Percentiles rank a stretch among this genome's conserved stretches.
Evolutionary conservation across 352 stramenopile genomes (phyloP).

Genomic region (Sclerospora graminicola): DNA sequence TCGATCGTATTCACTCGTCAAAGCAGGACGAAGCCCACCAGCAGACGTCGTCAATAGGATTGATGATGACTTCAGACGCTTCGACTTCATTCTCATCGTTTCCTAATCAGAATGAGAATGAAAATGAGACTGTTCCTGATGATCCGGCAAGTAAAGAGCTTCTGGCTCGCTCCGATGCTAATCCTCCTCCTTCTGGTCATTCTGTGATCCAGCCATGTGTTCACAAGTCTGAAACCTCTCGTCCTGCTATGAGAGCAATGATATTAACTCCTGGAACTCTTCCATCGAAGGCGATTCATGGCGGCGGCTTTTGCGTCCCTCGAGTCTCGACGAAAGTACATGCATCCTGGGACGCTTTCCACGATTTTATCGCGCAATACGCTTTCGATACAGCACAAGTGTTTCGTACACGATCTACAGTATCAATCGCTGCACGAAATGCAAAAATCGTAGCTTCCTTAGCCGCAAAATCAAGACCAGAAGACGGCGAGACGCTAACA

Average conservation of each 20-base stretch:
- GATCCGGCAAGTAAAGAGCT: too few relatives aligned
- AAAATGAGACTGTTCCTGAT: too few relatives aligned
- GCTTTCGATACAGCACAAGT: slow-evolving; percentile 44
- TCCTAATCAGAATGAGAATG: slow-evolving; percentile 1
- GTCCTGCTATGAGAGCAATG: slow-evolving; percentile 10
- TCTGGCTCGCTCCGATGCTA: too few relatives aligned
- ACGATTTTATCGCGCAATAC: slow-evolving; percentile 47
- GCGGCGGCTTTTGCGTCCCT: slow-evolving; percentile 21
- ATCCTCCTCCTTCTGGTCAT: not conserved
- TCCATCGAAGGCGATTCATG: slow-evolving; percentile 17
- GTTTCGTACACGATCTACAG: slow-evolving; percentile 66
- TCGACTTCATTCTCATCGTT: not conserved
- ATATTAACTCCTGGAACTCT: slow-evolving; percentile 25
- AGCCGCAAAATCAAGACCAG: slow-evolving; percentile 11
- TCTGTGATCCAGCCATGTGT: slow-evolving; percentile 10
- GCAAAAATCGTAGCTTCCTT: slow-evolving; percentile 25
- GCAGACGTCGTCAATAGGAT: slow-evolving; percentile 10
- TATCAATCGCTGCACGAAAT: slow-evolving; percentile 51
- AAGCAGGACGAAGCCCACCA: slow-evolving; percentile 12
- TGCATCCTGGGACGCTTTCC: slow-evolving; percentile 47
- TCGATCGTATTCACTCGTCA: slow-evolving; percentile 10
- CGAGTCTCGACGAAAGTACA: slow-evolving; percentile 36
- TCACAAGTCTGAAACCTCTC: not conserved
- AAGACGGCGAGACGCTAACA: slow-evolving; percentile 12
- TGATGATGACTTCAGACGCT: slow-evolving; percentile 5